Evolutionary conservation across 2,329 filamentous ascomycete genomes (phyloP).

Genomic region (Fusarium graminum): DNA sequence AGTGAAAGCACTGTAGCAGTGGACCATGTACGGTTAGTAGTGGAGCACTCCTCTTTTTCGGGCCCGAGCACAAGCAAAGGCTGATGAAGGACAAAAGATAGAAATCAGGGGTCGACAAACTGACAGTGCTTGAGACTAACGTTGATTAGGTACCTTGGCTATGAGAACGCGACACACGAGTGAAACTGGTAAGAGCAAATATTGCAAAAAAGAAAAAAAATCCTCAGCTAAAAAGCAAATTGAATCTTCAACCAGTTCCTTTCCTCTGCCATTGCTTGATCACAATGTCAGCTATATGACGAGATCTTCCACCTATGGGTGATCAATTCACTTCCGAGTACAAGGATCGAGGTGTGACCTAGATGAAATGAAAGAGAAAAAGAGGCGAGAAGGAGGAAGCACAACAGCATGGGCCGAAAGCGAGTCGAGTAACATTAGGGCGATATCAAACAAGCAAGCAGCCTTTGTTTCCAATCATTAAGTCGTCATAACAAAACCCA

Average conservation of each 20-base stretch:
- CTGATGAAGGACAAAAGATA: not conserved
- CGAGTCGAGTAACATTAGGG: constrained; percentile 32
- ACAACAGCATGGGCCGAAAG: constrained; percentile 34
- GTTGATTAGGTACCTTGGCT: not conserved
- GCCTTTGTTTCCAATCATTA: constrained; percentile 9
- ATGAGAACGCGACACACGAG: not conserved
- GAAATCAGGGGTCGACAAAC: not conserved
- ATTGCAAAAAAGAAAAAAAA: not conserved
- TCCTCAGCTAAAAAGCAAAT: not conserved
- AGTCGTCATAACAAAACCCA: not conserved
- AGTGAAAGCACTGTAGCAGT: not conserved
- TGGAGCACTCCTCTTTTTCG: not conserved
- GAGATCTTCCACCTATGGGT: not conserved
- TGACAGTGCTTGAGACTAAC: not conserved
- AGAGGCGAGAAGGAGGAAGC: constrained; percentile 36
- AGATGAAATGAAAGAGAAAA: constrained; percentile 20
- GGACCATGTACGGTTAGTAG: not conserved
- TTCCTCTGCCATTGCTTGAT: not conserved
- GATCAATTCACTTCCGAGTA: constrained; percentile 9
- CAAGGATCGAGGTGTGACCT: constrained; percentile 20
- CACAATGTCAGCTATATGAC: not conserved
- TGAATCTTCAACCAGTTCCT: too few species aligned
- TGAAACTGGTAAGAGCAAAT: not conserved
- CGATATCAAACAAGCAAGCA: constrained; percentile 11
- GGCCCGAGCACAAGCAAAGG: not conserved